Evolutionary conservation across 1,139 yeast genomes (phyloP), one percentile per base, ranked within the genome.

Genomic region (Candida sanyaensis): DNA sequence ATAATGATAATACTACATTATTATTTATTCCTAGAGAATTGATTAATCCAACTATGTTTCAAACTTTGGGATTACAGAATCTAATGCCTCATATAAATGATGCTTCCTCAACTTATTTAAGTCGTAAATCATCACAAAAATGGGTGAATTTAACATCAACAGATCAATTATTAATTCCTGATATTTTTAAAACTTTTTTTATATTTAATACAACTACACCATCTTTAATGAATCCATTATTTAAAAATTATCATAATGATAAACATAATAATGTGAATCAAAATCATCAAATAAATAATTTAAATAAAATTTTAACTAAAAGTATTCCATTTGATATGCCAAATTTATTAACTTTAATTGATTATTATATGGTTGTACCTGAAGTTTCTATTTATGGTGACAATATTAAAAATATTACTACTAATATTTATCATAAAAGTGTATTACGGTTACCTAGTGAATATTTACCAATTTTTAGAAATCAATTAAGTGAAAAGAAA

Each of bases 241-340:
- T 37, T 38, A 32, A 21, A 12, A 43, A 24, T 23, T 37, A 17
- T 28, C 37, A 38, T n/a, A 37, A 17, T 28, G 33, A 38, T n/a
- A 37, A 33, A 26, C 21, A 33, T 23, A 44, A 31, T n/a, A 51
- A 50, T 17, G 21, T 2, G 27, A 46, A 55, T 6, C 54, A 51
- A 33, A 43, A 39, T 32, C 55, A 53, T 9, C 33, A 42, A 9
- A 11, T 37, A 21, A 29, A 40, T 3, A 17, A 30, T n/a, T 55
- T 67, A 44, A 54, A 65, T 12, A 52, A 55, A 2, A 64, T 68
- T 48, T 47, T 55, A 24, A 60, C 53, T n/a, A 51, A 50, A n/a
- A 50, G 64, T 1, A 61, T 70, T 3, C 78, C 78, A 0, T 74
- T 74, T 53, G 52, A 55, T 21, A 56, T 73, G 21, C 77, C 78